Evolutionary conservation across 352 stramenopile genomes (phyloP).

Genomic region (Pythium periplocum): DNA sequence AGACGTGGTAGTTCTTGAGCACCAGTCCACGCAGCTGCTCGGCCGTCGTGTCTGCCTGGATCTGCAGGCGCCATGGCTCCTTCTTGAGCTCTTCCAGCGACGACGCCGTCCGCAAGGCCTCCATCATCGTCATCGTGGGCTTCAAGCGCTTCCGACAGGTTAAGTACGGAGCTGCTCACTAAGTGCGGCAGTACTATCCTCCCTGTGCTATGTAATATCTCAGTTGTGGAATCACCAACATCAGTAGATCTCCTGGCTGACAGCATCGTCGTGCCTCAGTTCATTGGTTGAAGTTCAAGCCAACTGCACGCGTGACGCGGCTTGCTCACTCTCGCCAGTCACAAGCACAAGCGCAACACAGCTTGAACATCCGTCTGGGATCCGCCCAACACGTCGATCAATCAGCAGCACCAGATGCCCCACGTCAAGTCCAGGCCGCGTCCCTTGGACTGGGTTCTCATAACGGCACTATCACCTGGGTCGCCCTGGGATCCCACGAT

Average conservation of each 20-base stretch:
- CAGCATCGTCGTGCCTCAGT: slow-evolving; percentile 10
- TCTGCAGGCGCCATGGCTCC: slow-evolving; percentile 78
- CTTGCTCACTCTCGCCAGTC: no score
- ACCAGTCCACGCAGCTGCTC: slow-evolving; percentile 77
- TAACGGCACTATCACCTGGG: no score
- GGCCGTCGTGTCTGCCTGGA: slow-evolving; percentile 69
- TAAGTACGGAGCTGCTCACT: not conserved
- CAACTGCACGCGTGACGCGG: not conserved
- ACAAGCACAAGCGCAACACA: no score
- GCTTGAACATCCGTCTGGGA: no score
- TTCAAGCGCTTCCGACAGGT: no score
- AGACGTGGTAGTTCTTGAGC: slow-evolving; percentile 88
- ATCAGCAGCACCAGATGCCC: no score
- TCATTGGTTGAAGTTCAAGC: slow-evolving; percentile 12
- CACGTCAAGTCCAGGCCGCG: no score
- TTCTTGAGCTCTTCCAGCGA: slow-evolving; percentile 83
- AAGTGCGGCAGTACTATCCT: not conserved
- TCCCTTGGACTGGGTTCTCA: no score
- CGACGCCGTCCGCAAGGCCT: slow-evolving; percentile 10
- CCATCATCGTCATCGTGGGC: slow-evolving; percentile 1
- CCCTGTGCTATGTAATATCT: slow-evolving; percentile 6
- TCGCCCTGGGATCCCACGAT: no score
- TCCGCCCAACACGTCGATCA: no score
- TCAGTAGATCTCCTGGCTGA: not conserved
- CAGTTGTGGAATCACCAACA: not conserved